These are phyloP conservation scores for Hymenotorrendiella dingleyae DNA, from an alignment of 2,329 filamentous ascomycete species.

Conservation along the genomic window DNA sequence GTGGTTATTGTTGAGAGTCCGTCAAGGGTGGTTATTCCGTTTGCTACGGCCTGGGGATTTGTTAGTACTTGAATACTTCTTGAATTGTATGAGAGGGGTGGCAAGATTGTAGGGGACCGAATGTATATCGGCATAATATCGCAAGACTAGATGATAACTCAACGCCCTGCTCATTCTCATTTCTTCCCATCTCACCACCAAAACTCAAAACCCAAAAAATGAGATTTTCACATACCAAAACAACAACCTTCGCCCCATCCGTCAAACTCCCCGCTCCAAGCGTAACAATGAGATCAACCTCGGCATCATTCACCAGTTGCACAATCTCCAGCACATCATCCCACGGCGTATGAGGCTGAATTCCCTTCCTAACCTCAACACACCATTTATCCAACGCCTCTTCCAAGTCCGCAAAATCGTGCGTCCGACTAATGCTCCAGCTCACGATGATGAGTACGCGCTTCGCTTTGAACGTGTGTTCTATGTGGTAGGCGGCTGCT, in stretches of 20 bases:
- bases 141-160: neutral
- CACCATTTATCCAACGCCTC: constrained; percentile 23
- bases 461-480: constrained; percentile 22
- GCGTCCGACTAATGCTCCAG: constrained; percentile 29
- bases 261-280: constrained; percentile 31
- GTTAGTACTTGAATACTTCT: neutral
- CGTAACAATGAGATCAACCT: constrained; percentile 29
- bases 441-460: constrained; percentile 31
- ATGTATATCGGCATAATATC: neutral
- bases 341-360: constrained; percentile 30
- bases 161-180: no score
- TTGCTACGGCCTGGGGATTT: constrained; percentile 19
- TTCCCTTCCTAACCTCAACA: constrained; percentile 27
- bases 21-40: constrained; percentile 15
- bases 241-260: constrained; percentile 30
- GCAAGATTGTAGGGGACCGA: no score
- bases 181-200: neutral
- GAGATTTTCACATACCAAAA: constrained; percentile 17
- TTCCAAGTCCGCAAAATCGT: constrained; percentile 23
- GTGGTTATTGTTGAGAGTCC: constrained; percentile 13
- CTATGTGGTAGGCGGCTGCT: constrained; percentile 26
- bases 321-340: constrained; percentile 29
- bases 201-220: neutral
- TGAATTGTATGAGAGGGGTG: no score
- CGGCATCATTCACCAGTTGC: constrained; percentile 20